phyloP scores from a whole-genome alignment of 306 rosid genomes.

The Cicer pinnatifidum region DNA sequence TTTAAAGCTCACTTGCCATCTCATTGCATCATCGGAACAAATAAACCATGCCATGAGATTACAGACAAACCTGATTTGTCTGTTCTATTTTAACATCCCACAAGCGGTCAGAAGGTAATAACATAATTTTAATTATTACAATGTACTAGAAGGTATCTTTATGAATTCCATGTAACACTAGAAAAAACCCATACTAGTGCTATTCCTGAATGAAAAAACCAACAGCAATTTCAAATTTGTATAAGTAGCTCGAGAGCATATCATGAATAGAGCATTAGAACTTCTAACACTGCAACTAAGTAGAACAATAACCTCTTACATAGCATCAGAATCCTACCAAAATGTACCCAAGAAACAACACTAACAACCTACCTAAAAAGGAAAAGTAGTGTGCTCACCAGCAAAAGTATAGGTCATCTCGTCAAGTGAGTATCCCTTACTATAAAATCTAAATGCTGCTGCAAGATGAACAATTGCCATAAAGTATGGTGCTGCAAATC shows the following conservation, averaged over 20 bases:
- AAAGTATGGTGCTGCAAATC: constrained; percentile 76
- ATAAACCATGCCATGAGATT: constrained; percentile 25
- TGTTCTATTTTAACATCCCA: constrained; percentile 1
- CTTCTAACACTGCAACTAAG: constrained; percentile 36
- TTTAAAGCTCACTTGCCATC: constrained; percentile 13
- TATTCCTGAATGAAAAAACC: constrained; percentile 29
- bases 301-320: constrained; percentile 28
- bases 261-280: constrained; percentile 12
- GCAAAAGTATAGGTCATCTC: constrained; percentile 61
- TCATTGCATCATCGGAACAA: constrained; percentile 32
- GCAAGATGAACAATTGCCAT: constrained; percentile 77
- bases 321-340: constrained; percentile 41
- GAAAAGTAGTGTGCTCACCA: constrained; percentile 77
- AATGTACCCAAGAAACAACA: constrained; percentile 32
- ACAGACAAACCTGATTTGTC: constrained; percentile 4
- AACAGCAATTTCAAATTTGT: constrained; percentile 11
- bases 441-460: constrained; percentile 68
- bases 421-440: constrained; percentile 65
- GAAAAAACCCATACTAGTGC: constrained; percentile 29
- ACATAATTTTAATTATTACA: constrained; percentile 17
- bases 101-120: constrained; percentile 6
- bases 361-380: constrained; percentile 52
- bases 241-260: constrained; percentile 26
- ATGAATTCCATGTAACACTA: not conserved
- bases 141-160: not conserved